Evolutionary conservation across 2,329 filamentous ascomycete genomes (phyloP).

Genomic region (Sarocladium kiliense): DNA sequence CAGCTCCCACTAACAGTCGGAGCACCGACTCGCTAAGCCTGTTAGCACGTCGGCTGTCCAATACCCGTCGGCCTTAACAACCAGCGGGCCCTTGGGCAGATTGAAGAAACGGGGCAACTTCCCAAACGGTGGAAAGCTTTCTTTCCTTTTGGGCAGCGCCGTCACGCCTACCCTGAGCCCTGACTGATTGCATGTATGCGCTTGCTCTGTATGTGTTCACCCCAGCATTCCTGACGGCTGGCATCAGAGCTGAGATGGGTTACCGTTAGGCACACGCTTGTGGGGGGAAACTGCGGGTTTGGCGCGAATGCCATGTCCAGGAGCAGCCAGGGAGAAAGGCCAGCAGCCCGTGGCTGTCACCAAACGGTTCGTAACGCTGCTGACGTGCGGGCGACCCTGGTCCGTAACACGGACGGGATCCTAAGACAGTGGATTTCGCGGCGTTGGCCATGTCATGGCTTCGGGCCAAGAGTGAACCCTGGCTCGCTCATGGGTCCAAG

Average conservation of each 20-base stretch:
- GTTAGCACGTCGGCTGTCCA: neutral
- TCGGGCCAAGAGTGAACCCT: slow-evolving; percentile 5
- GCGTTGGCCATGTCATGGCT: slow-evolving; percentile 6
- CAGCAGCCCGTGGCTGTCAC: no score
- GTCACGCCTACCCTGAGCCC: neutral
- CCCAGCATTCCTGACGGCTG: neutral
- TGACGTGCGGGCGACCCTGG: neutral
- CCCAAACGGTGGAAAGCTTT: slow-evolving; percentile 7
- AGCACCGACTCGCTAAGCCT: neutral
- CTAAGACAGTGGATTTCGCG: slow-evolving; percentile 1
- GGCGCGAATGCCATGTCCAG: no score
- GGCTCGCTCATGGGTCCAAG: neutral
- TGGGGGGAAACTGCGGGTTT: no score
- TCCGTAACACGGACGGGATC: neutral
- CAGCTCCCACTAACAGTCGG: neutral
- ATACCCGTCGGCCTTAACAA: neutral
- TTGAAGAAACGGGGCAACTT: slow-evolving; percentile 7
- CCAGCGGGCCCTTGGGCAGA: neutral
- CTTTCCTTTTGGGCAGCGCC: neutral
- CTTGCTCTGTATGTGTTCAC: neutral
- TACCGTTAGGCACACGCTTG: neutral
- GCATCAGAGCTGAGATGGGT: neutral
- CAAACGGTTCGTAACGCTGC: neutral
- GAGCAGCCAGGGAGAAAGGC: no score
- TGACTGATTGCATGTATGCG: neutral